These are phyloP conservation scores for Fistulinella cinereoalba DNA, from an alignment of 1,284 basidiomycete genomes.

Conservation along the genomic window DNA sequence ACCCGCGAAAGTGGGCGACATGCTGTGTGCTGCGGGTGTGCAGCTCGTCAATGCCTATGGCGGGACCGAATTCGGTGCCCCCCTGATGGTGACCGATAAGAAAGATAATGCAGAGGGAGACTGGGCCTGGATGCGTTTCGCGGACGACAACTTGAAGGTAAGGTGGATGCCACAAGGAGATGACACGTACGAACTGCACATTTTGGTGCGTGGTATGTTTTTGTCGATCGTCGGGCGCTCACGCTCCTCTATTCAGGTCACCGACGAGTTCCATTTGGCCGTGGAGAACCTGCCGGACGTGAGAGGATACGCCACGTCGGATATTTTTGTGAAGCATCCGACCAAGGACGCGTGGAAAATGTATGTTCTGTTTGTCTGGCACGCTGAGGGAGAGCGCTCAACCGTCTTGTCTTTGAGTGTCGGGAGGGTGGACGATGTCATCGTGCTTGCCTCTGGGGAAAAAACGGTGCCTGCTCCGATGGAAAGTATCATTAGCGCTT, in stretches of 20 bases:
- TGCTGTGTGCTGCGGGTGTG: background rate
- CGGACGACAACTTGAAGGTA: conserved; percentile 10
- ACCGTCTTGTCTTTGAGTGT: too few species aligned
- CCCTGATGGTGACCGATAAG: background rate
- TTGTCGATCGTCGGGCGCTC: background rate
- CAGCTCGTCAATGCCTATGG: background rate
- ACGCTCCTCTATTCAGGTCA: background rate
- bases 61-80: background rate
- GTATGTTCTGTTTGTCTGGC: conserved; percentile 32
- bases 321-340: conserved; percentile 32
- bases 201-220: conserved; percentile 19
- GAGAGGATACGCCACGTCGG: conserved; percentile 35
- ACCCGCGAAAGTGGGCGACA: background rate
- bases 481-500: conserved; percentile 25
- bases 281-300: conserved; percentile 34
- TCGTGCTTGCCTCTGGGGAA: conserved; percentile 31
- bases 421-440: conserved; percentile 29
- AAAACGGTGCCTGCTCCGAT: conserved; percentile 34
- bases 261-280: conserved; percentile 30
- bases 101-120: background rate
- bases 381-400: too few species aligned
- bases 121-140: conserved; percentile 20
- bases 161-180: conserved; percentile 23
- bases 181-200: conserved; percentile 21
- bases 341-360: conserved; percentile 33